Conservation (phyloP, 495 filamentous ascomycete genomes). For the Penicillium riverlandense region DNA sequence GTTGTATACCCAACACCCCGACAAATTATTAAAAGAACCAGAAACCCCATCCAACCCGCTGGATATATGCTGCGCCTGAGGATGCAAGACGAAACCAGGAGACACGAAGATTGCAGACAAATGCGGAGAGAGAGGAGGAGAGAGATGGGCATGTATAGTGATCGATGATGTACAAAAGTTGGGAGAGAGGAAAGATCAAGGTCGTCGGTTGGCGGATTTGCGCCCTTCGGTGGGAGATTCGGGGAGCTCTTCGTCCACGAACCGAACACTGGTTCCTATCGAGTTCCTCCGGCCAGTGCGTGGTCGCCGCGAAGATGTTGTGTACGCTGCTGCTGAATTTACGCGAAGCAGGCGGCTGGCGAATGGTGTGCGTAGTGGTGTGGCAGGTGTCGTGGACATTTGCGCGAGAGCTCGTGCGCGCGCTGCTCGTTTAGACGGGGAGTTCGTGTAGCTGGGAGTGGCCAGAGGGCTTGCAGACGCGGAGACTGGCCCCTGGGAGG, state of each 20-base stretch:
- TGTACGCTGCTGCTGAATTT: constrained; percentile 15
- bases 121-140: constrained; percentile 2
- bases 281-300: constrained; percentile 26
- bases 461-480: constrained; percentile 29
- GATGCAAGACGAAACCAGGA: constrained; percentile 9
- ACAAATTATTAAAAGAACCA: background rate
- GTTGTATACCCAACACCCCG: constrained; percentile 7
- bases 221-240: constrained; percentile 37
- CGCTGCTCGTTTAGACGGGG: constrained; percentile 51
- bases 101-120: constrained; percentile 8
- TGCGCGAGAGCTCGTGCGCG: constrained; percentile 44
- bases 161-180: constrained; percentile 9
- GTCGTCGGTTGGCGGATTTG: constrained; percentile 30
- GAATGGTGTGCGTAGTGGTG: constrained; percentile 38
- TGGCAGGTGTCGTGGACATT: constrained; percentile 46
- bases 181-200: constrained; percentile 7
- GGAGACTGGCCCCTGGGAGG: constrained; percentile 22
- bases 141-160: constrained; percentile 5
- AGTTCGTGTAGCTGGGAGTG: constrained; percentile 48
- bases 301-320: constrained; percentile 20
- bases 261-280: constrained; percentile 36
- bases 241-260: constrained; percentile 36
- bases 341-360: constrained; percentile 37
- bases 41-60: constrained; percentile 6
- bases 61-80: constrained; percentile 21